Evolutionary conservation across 257 asterid genomes (phyloP), one percentile per base, ranked within the genome.

Genomic region (Jasminum sambac): DNA sequence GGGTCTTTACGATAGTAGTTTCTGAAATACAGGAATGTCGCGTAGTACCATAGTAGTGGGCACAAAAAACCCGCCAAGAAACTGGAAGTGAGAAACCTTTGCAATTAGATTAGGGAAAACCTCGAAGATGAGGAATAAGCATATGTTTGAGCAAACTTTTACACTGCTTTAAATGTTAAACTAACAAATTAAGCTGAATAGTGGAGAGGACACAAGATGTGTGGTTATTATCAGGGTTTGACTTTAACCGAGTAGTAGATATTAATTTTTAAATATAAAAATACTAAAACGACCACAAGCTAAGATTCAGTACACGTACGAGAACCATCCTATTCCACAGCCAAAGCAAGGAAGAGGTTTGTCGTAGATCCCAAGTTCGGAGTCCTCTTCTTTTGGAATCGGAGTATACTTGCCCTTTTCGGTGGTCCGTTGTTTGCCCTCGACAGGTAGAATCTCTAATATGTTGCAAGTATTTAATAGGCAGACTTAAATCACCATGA

Each of bases 341-440:
- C 98, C 97, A 75, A 90, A 92, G 88, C 97, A 92, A 69, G 98
- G 96, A 72, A 92, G 90, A 67, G 97, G 98, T 76, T 85, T 90
- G 82, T 92, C 98, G 21, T 90, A 92, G 34, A 85, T 52, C 61
- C 98, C 96, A 60, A 82, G 58, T 78, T 88, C 96, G 46, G 83
- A 79, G 74, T 87, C 91, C 68, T 92, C 96, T 71, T 80, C 84
- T 57, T 85, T 91, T 82, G 73, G 83, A 74, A 92, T 86, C 75
- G 82, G 75, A 48, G 88, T 77, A 74, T 92, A 92, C 74, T 80
- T 92, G 70, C 97, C 92, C 60, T 84, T 89, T 66, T 80, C 91
- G 48, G 48, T 82, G 79, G 69, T 87, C 95, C 71, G 72, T 64
- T 67, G 73, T 72, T 77, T 83, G 92, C 44, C 93, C 95, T 90